phyloP scores from a whole-genome alignment of 2,329 filamentous ascomycete species.

The Madurella fahalii region DNA sequence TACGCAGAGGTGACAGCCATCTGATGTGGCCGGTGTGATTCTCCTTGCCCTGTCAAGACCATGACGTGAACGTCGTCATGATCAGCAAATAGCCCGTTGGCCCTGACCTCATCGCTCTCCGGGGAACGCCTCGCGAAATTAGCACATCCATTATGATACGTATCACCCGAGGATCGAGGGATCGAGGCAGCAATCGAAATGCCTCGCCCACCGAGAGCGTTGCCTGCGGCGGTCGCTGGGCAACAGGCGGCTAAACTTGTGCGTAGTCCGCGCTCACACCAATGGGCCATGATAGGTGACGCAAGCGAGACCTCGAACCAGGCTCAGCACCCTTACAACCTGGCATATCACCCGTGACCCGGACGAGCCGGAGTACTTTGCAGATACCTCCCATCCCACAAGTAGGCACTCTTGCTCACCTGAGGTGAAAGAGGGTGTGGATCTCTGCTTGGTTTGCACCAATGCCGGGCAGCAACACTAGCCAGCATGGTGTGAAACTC shows the following conservation, averaged over 20 bases:
- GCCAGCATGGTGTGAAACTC: not conserved
- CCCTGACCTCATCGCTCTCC: not conserved
- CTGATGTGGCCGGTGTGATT: not conserved
- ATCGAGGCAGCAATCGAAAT: no score
- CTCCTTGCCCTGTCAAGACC: not conserved
- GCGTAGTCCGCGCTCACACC: not conserved
- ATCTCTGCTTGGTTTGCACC: no score
- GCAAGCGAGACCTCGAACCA: slow-evolving; percentile 17
- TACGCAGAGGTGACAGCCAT: not conserved
- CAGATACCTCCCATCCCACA: not conserved
- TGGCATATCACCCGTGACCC: slow-evolving; percentile 22
- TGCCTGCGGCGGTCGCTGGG: no score
- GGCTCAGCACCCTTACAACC: slow-evolving; percentile 17
- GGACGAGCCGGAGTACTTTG: slow-evolving; percentile 17
- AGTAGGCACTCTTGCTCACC: not conserved
- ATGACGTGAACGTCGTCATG: slow-evolving; percentile 3
- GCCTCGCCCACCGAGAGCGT: no score
- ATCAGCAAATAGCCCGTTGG: not conserved
- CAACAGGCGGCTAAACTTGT: not conserved
- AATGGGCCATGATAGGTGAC: slow-evolving; percentile 1
- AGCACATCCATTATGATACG: no score
- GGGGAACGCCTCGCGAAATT: no score
- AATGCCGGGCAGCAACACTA: not conserved
- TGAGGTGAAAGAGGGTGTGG: not conserved
- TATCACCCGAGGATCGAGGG: no score